These are phyloP conservation scores for Seiridium cupressi DNA, from an alignment of 2,329 filamentous ascomycete species.

Conservation along the genomic window DNA sequence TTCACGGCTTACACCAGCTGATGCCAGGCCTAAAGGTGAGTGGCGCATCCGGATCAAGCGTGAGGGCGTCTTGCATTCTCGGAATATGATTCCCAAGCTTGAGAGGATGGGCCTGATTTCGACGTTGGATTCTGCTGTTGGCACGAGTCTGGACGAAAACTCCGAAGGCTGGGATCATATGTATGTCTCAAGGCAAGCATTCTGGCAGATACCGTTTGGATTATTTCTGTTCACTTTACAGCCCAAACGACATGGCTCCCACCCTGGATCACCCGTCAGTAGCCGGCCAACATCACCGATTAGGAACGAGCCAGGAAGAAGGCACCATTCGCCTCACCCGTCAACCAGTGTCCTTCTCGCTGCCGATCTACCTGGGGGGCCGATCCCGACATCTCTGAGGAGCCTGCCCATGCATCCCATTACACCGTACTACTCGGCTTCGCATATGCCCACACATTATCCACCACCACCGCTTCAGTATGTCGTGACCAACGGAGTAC, in stretches of 20 bases:
- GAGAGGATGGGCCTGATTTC: conserved; percentile 89
- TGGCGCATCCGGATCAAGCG: conserved; percentile 84
- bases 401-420: conserved; percentile 39
- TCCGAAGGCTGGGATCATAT: conserved; percentile 71
- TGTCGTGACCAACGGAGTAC: conserved; percentile 71
- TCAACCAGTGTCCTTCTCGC: conserved; percentile 20
- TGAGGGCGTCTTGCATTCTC: conserved; percentile 84
- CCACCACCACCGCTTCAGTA: conserved; percentile 83
- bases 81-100: conserved; percentile 82
- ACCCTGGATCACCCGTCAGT: conserved; percentile 46
- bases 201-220: conserved; percentile 89
- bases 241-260: conserved; percentile 43
- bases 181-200: conserved; percentile 77
- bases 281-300: conserved; percentile 55
- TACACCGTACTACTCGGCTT: conserved; percentile 77
- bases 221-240: conserved; percentile 85
- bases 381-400: conserved; percentile 32
- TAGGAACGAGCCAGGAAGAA: conserved; percentile 26
- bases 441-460: conserved; percentile 87
- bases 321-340: conserved; percentile 22
- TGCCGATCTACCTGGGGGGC: conserved; percentile 36
- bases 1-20: conserved; percentile 63
- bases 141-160: conserved; percentile 59
- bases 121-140: conserved; percentile 73
- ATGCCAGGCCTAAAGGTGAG: conserved; percentile 75